A percentile compares a stretch with the other conserved stretches of the same genome.
Conservation (phyloP, 306 rosid genomes). For the Lablab purpureus region DNA sequence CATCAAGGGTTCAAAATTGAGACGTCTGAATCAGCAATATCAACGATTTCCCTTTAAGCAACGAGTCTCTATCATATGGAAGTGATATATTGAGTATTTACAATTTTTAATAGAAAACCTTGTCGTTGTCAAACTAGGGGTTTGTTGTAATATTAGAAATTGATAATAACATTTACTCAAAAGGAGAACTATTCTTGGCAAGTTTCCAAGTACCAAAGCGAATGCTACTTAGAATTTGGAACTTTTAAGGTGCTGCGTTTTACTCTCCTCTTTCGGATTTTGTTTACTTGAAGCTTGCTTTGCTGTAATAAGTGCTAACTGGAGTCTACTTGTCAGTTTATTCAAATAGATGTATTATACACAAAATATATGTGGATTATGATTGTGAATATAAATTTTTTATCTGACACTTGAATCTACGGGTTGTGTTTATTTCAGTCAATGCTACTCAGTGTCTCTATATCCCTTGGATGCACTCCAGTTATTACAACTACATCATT, state of each 20-base stretch:
- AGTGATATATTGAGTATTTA: neutral
- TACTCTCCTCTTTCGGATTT: conserved; percentile 11
- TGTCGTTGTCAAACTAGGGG: neutral
- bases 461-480: neutral
- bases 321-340: neutral
- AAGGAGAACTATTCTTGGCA: neutral
- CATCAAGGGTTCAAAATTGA: conserved; percentile 4
- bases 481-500: neutral
- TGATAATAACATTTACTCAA: neutral
- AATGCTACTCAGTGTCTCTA: neutral
- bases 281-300: conserved; percentile 15
- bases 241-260: neutral
- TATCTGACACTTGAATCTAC: neutral
- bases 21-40: neutral
- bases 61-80: neutral
- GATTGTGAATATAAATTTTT: neutral
- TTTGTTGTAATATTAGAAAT: neutral
- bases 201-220: neutral
- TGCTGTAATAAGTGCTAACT: neutral
- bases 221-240: conserved; percentile 15
- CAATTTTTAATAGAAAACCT: too few relatives aligned
- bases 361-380: neutral
- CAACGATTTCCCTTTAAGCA: neutral
- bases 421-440: neutral
- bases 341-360: neutral